Percentiles rank a stretch among this genome's conserved stretches.
phyloP scores from a whole-genome alignment of 345 rosid genomes.

The Moricandia moricandioides region DNA sequence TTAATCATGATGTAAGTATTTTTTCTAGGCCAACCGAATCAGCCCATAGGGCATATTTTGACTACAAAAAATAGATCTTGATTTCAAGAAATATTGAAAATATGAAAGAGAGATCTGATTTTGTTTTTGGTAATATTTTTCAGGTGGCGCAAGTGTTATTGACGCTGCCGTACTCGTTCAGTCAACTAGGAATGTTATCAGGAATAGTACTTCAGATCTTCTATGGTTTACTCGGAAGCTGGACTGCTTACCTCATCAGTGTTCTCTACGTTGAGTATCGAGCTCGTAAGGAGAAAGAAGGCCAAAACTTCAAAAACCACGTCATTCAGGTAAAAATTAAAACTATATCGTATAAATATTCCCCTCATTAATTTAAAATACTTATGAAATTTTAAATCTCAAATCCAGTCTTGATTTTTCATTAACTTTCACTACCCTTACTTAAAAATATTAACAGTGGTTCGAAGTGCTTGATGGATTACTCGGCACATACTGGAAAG shows the following conservation, averaged over 20 bases:
- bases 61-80: background rate
- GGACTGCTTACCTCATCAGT: slow-evolving; percentile 99
- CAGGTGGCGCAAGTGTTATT: slow-evolving; percentile 95
- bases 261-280: slow-evolving; percentile 93
- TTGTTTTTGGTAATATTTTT: background rate
- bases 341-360: background rate
- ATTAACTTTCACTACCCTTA: no score
- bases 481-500: slow-evolving; percentile 96
- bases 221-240: slow-evolving; percentile 90
- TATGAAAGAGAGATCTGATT: background rate
- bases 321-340: slow-evolving; percentile 62
- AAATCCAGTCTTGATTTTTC: no score
- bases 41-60: no score
- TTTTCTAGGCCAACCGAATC: background rate
- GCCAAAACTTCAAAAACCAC: slow-evolving; percentile 90
- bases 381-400: no score
- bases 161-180: slow-evolving; percentile 96
- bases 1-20: no score
- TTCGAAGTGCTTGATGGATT: slow-evolving; percentile 98
- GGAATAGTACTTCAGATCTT: slow-evolving; percentile 84
- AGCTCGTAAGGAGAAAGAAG: slow-evolving; percentile 90
- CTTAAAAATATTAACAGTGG: slow-evolving; percentile 50
- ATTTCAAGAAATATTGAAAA: background rate
- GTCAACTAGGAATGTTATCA: slow-evolving; percentile 90
- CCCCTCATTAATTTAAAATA: background rate